These are phyloP conservation scores for Stagonosporopsis cucurbitacearum DNA, from an alignment of 2,329 filamentous ascomycete genomes.

Conservation along the genomic window DNA sequence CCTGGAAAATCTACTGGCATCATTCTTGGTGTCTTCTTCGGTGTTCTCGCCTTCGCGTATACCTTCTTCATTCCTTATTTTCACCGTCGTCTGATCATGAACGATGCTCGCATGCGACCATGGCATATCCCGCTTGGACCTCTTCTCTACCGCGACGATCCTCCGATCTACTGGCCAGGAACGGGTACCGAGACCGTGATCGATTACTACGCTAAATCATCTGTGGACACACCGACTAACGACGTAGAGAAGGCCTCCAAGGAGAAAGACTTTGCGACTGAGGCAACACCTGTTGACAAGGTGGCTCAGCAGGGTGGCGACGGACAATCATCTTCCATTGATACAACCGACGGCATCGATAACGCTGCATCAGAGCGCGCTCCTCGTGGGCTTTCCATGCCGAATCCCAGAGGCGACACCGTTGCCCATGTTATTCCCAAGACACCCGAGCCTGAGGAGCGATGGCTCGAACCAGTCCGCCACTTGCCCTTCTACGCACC, in stretches of 20 bases:
- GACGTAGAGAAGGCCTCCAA: conserved; percentile 21
- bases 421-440: conserved; percentile 24
- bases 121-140: conserved; percentile 47
- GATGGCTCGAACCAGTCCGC: conserved; percentile 45
- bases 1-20: conserved; percentile 36
- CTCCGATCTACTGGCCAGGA: conserved; percentile 51
- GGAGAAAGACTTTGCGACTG: neutral
- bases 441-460: conserved; percentile 41
- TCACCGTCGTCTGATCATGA: conserved; percentile 34
- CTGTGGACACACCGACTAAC: conserved; percentile 29
- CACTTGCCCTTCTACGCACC: conserved; percentile 41
- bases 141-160: conserved; percentile 48
- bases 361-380: conserved; percentile 16
- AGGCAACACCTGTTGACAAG: conserved; percentile 8
- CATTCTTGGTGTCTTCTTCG: conserved; percentile 37
- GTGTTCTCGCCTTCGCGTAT: conserved; percentile 28
- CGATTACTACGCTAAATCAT: conserved; percentile 50
- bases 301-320: neutral
- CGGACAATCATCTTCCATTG: conserved; percentile 13
- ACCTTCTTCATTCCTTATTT: conserved; percentile 40
- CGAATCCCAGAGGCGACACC: conserved; percentile 5
- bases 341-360: conserved; percentile 19
- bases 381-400: conserved; percentile 4
- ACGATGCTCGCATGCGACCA: conserved; percentile 33
- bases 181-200: conserved; percentile 46